These are phyloP conservation scores for Leishmania aethiopica DNA, from an alignment of 208 protist species.

Conservation along the genomic window DNA sequence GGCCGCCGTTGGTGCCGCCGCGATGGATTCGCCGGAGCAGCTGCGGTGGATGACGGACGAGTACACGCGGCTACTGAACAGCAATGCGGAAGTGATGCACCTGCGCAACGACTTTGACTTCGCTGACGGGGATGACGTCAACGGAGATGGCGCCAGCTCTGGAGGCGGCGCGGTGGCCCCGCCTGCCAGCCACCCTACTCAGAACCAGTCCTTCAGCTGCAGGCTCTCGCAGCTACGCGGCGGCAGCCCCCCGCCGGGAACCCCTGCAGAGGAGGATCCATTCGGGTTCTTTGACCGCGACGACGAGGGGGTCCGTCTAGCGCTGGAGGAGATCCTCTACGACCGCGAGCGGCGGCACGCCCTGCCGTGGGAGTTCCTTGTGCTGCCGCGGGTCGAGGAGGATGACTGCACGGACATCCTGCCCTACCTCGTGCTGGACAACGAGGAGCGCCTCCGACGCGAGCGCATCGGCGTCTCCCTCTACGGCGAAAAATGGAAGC, in stretches of 20 bases:
- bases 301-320: slow-evolving; percentile 26
- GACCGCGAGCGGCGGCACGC: slow-evolving; percentile 78
- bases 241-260: slow-evolving; percentile 25
- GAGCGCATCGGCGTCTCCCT: slow-evolving; percentile 65
- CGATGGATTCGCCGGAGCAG: slow-evolving; percentile 37
- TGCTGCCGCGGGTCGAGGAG: slow-evolving; percentile 51
- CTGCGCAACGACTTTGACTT: slow-evolving; percentile 83
- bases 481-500: slow-evolving; percentile 74
- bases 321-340: slow-evolving; percentile 57
- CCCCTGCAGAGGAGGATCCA: slow-evolving; percentile 1
- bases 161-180: not conserved
- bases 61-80: slow-evolving; percentile 59
- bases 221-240: not conserved
- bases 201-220: slow-evolving; percentile 21
- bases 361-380: slow-evolving; percentile 85
- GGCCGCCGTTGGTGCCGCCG: not conserved
- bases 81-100: slow-evolving; percentile 63
- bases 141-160: not conserved
- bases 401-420: slow-evolving; percentile 76
- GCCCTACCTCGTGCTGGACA: slow-evolving; percentile 79
- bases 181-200: slow-evolving; percentile 12
- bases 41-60: slow-evolving; percentile 49
- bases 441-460: slow-evolving; percentile 84
- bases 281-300: slow-evolving; percentile 12
- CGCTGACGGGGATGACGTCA: slow-evolving; percentile 18